These are phyloP conservation scores for Myriangium duriaei DNA, from an alignment of 2,329 filamentous ascomycete genomes.

Conservation along the genomic window DNA sequence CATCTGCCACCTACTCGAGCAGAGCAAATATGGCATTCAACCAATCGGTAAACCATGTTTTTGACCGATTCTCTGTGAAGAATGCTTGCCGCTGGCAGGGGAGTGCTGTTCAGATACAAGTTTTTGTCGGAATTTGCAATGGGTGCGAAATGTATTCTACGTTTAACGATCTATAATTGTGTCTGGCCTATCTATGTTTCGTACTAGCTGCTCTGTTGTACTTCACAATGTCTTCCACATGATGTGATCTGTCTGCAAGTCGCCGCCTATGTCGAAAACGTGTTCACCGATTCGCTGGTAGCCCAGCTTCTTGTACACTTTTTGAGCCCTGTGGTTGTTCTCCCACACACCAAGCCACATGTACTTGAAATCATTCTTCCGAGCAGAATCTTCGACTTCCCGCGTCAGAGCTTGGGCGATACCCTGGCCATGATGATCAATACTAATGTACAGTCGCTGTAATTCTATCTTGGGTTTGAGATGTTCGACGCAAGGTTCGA, in stretches of 20 bases:
- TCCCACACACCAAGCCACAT: slow-evolving; percentile 40
- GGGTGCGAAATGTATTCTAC: too few species aligned
- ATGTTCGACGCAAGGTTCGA: slow-evolving; percentile 27
- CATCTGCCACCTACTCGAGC: too few species aligned
- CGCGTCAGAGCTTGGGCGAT: slow-evolving; percentile 26
- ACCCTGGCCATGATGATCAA: slow-evolving; percentile 26
- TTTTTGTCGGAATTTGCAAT: too few species aligned
- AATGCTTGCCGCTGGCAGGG: too few species aligned
- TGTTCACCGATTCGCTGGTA: slow-evolving; percentile 30
- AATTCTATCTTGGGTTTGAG: slow-evolving; percentile 27
- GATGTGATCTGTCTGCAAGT: slow-evolving; percentile 33
- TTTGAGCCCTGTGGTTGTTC: slow-evolving; percentile 29
- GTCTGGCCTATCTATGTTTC: too few species aligned
- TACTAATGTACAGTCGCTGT: slow-evolving; percentile 32
- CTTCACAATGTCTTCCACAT: slow-evolving; percentile 23
- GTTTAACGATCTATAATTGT: too few species aligned
- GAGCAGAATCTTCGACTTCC: slow-evolving; percentile 23
- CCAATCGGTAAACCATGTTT: too few species aligned
- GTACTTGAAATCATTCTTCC: slow-evolving; percentile 24
- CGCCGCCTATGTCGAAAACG: slow-evolving; percentile 30
- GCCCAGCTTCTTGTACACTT: slow-evolving; percentile 31
- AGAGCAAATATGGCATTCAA: too few species aligned
- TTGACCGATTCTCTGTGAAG: too few species aligned
- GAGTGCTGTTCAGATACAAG: too few species aligned
- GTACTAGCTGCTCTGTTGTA: too few species aligned